Base-by-base conservation (phyloP, 1,284 basidiomycete species). In the Cryptococcus sp. region DNA sequence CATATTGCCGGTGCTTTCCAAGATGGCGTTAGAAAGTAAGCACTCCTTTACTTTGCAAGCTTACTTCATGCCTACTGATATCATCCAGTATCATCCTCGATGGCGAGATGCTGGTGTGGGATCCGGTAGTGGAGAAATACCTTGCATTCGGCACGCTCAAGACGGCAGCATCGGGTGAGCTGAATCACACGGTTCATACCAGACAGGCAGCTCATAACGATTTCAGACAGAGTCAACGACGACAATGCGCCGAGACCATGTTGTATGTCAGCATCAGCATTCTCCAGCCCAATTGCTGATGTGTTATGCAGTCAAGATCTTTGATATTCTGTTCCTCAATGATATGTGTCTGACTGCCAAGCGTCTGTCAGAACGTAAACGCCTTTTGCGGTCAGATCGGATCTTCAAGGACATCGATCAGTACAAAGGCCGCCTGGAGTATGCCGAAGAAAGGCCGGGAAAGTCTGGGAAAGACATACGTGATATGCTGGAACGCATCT, bases 61-160 rank as follows among this genome's bases (percentile, higher is more conserved):
- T 22, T 34, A 19, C 47, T 20, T 50, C 19, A n/a, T n/a, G 45
- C 3, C 50, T 19, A 39, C n/a, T 13, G 17, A 19, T 10, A 22
- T 16, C 50, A 1, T 44, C 5, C 59, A 95, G 93, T 50, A 87
- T 93, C 65, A 91, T 97, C 46, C 79, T 97, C 17, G 93, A 97
- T 66, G 93, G 94, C 0, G 94, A 98, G 75, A 96, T 98, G 93
- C 80, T 98, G 44, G 94, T 94, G 3, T 96, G 90, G 89, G 93
- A 97, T 73, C 93, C 93, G 0, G 81, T 88, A 1, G 86, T 89
- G 0, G 87, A 89, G 63, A 85, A 89, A 45, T 90, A 91, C 69
- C 80, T 94, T 13, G 89, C 93, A 0, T 97, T 98, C 65, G 94
- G 93, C 1, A 89, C 86, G 0, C 79, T 98, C 50, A 98, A 97